Evolutionary conservation across 164 flowering plant species (phyloP), one percentile per base, ranked within the genome.

Genomic region (Chloranthus sessilifolius): DNA sequence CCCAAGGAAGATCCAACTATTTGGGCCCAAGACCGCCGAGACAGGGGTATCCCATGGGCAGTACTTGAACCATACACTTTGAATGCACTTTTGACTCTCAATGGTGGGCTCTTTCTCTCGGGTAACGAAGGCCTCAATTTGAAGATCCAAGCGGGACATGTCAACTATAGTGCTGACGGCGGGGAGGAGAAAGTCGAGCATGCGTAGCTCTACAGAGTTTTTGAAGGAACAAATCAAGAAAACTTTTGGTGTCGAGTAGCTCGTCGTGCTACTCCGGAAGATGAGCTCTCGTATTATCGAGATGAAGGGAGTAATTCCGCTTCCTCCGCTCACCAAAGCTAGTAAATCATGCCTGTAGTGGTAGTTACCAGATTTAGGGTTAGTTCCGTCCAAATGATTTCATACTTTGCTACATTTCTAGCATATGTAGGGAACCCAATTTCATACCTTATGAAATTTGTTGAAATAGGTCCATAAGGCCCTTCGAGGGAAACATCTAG

Each of bases 251-350:
- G 68, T 71, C 36, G 62, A 67, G 59, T 43, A 47, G 31, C 69
- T 68, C n/a, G 51, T 23, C 1, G 58, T 56, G 1, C 58, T 25
- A 61, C 53, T 59, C 17, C 40, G 16, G 40, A 39, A 71, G 26
- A 83, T 60, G 15, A 85, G 71, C 47, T 83, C 85, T 44, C 79
- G 55, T 22, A 85, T 70, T 8, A 85, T 66, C 0, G 95, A 81
- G 23, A 83, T 64, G 64, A 85, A 74, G 0, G 95, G 80, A 25
- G 95, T 74, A 19, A 85, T 76, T 25, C 95, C 95, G 56, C 87
- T 81, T 0, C 95, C 90, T 56, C 88, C 90, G 48, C 85, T 67
- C 41, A 88, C 75, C 90, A 84, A 69, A 62, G 81, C 91, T 2
- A 88, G 68, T 3, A 47, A 62, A 49, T 85, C 88, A 43, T 85